These are phyloP conservation scores for Tetrapisispora iriomotensis DNA, from an alignment of 805 yeast genomes.

Conservation along the genomic window DNA sequence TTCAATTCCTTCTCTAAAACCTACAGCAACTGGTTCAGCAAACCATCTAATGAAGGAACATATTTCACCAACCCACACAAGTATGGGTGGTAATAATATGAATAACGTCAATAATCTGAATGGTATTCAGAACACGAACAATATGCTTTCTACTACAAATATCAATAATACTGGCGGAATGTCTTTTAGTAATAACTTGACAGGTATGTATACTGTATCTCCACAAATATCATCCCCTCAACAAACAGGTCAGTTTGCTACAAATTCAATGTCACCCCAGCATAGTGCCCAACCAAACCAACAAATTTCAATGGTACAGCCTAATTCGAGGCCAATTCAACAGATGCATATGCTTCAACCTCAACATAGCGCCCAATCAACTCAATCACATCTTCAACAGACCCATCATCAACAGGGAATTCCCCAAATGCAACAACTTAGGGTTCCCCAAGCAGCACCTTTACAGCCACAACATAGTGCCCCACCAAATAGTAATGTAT, in stretches of 20 bases:
- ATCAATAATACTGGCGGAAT: background rate
- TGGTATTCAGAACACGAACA: slow-evolving; percentile 1
- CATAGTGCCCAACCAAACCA: slow-evolving; percentile 4
- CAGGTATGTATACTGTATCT: background rate
- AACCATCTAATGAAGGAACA: slow-evolving; percentile 25
- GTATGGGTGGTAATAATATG: background rate
- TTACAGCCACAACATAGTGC: slow-evolving; percentile 4
- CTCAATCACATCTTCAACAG: background rate
- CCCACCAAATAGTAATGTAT: slow-evolving; percentile 1
- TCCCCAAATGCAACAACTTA: slow-evolving; percentile 18
- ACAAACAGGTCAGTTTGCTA: slow-evolving; percentile 10
- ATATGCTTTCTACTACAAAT: too few relatives aligned
- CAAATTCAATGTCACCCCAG: slow-evolving; percentile 3
- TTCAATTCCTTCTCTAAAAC: background rate
- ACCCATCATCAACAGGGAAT: background rate
- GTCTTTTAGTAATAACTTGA: background rate
- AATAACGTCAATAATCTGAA: background rate
- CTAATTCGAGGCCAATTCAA: slow-evolving; percentile 2
- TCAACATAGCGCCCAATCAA: slow-evolving; percentile 2
- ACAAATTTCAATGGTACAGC: background rate
- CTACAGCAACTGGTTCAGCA: slow-evolving; percentile 27
- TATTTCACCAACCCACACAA: background rate
- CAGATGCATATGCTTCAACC: slow-evolving; percentile 1
- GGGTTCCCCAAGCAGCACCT: slow-evolving; percentile 17
- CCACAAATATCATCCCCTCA: slow-evolving; percentile 9